phyloP scores from a whole-genome alignment of 805 yeast species.

The Cyberlindnera misumaiensis region DNA sequence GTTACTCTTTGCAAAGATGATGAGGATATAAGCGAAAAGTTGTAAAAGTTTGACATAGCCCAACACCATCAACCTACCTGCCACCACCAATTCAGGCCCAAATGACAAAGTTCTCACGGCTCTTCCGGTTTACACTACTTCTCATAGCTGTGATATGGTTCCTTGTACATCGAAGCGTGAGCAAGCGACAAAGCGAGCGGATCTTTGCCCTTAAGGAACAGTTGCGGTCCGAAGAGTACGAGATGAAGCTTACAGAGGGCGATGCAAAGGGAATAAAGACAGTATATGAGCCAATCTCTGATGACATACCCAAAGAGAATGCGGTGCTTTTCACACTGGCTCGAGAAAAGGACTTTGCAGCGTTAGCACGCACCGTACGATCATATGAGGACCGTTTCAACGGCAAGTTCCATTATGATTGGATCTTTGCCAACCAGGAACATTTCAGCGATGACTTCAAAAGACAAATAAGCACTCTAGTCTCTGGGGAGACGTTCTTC shows the following conservation, averaged over 20 bases:
- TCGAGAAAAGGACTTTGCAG: conserved; percentile 49
- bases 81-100: conserved; percentile 50
- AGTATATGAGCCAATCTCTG: conserved; percentile 29
- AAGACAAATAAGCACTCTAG: conserved; percentile 40
- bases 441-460: conserved; percentile 70
- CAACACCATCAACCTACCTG: too few species aligned
- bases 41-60: too few species aligned
- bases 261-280: conserved; percentile 4
- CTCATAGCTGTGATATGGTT: conserved; percentile 13
- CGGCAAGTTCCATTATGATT: conserved; percentile 68
- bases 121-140: conserved; percentile 15
- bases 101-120: conserved; percentile 12
- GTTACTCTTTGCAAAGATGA: too few species aligned
- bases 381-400: conserved; percentile 32
- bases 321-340: conserved; percentile 50
- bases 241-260: conserved; percentile 10
- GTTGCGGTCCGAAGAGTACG: conserved; percentile 12
- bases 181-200: conserved; percentile 14
- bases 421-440: conserved; percentile 87
- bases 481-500: conserved; percentile 32
- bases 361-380: conserved; percentile 46
- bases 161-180: conserved; percentile 12
- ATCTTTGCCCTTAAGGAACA: conserved; percentile 16
- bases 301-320: conserved; percentile 9
- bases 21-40: too few species aligned